These are phyloP conservation scores for Mycena alexandri DNA, from an alignment of 768 basidiomycete genomes.

Conservation along the genomic window DNA sequence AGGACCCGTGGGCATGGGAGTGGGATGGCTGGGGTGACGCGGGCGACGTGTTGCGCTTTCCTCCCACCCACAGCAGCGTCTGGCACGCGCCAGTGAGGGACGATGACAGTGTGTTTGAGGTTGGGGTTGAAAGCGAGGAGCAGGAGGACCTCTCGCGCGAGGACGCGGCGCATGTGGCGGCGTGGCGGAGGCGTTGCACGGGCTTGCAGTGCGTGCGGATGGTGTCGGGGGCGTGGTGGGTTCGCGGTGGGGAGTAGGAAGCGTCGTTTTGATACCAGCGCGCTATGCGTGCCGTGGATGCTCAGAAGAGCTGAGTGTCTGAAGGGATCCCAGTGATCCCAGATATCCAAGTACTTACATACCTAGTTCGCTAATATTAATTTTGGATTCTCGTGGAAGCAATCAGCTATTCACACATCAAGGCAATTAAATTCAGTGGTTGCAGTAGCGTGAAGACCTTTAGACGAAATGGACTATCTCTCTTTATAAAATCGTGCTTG, in stretches of 20 bases:
- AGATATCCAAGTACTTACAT: no score
- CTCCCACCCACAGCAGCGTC: background rate
- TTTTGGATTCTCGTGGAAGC: no score
- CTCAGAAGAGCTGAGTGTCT: no score
- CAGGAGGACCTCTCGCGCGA: constrained; percentile 14
- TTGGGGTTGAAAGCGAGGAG: background rate
- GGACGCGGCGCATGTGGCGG: constrained; percentile 32
- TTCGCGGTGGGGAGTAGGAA: constrained; percentile 6
- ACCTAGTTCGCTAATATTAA: no score
- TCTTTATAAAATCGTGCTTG: no score
- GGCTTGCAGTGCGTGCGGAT: constrained; percentile 30
- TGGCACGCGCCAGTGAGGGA: background rate
- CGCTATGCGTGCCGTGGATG: no score
- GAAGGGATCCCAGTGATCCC: no score
- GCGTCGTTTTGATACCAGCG: no score
- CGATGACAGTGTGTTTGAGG: constrained; percentile 15
- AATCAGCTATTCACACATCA: no score
- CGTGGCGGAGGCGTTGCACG: constrained; percentile 34
- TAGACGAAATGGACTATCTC: no score
- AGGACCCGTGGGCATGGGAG: constrained; percentile 28
- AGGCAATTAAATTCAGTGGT: no score
- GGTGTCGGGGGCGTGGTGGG: constrained; percentile 37
- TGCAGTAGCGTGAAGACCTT: no score
- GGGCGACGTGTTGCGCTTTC: constrained; percentile 6
- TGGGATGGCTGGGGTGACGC: constrained; percentile 36